Conservation (phyloP, 1,284 basidiomycete genomes). For the Irpex sp. region DNA sequence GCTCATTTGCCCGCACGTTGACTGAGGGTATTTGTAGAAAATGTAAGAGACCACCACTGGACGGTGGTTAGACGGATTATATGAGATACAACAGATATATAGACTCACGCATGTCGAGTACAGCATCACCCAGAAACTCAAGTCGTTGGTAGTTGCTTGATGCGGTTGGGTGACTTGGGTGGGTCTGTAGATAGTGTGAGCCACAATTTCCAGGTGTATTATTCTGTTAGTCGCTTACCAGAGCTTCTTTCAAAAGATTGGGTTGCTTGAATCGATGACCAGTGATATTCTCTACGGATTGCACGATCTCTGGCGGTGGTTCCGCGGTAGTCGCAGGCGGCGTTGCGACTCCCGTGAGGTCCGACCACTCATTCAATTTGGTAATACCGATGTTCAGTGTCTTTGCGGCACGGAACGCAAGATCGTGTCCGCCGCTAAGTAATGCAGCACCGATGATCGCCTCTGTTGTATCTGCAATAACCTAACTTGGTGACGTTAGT, state of each 20-base stretch:
- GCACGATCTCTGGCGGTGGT: conserved; percentile 32
- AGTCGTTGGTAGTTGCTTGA: conserved; percentile 61
- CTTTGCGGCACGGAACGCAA: conserved; percentile 60
- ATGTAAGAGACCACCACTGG: conserved; percentile 37
- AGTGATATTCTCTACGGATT: conserved; percentile 59
- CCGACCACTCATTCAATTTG: conserved; percentile 62
- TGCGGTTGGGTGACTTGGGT: conserved; percentile 9
- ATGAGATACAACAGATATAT: neutral
- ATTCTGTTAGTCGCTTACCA: conserved; percentile 43
- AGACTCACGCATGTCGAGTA: conserved; percentile 72
- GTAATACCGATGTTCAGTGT: conserved; percentile 59
- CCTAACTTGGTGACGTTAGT: conserved; percentile 6
- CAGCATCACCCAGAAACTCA: conserved; percentile 80
- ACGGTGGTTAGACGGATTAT: conserved; percentile 5
- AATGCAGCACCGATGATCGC: conserved; percentile 80
- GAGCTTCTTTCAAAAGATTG: conserved; percentile 63
- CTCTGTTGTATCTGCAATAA: conserved; percentile 66
- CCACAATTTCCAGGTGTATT: conserved; percentile 5
- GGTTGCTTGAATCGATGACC: conserved; percentile 57
- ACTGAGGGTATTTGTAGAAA: conserved; percentile 54
- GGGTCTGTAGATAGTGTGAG: conserved; percentile 6
- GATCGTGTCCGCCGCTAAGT: conserved; percentile 61
- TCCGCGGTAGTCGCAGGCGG: conserved; percentile 36
- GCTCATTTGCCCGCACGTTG: conserved; percentile 70
- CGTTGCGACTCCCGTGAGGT: conserved; percentile 53